phyloP scores from a whole-genome alignment of 345 rosid species.

The Aquilaria sinensis region DNA sequence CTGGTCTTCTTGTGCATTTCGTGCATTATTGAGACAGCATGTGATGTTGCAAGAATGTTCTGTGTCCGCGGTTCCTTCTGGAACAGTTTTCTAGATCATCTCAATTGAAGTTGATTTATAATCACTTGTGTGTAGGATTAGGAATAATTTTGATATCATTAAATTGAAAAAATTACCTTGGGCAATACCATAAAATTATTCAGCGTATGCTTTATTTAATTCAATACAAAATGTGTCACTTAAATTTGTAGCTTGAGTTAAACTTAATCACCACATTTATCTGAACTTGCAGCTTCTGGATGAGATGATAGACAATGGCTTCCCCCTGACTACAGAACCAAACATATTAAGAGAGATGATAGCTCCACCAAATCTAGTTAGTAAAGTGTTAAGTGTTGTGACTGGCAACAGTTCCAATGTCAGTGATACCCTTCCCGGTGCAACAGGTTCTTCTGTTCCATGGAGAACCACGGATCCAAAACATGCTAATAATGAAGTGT shows the following conservation, averaged over 20 bases:
- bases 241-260: constrained; percentile 6
- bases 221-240: neutral
- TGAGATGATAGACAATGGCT: constrained; percentile 99
- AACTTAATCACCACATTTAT: constrained; percentile 6
- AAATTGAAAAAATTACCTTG: no score
- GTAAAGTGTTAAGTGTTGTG: constrained; percentile 90
- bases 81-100: no score
- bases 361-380: constrained; percentile 84
- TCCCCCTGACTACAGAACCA: constrained; percentile 94
- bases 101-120: no score
- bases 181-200: no score
- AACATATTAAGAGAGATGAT: constrained; percentile 93
- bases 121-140: no score
- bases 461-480: constrained; percentile 87
- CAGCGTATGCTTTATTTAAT: no score
- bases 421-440: constrained; percentile 79
- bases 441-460: constrained; percentile 84
- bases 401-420: constrained; percentile 85
- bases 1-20: no score
- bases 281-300: constrained; percentile 69
- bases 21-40: no score
- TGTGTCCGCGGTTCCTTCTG: no score
- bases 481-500: constrained; percentile 82
- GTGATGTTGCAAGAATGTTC: no score
- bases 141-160: no score